A percentile compares a stretch with the other conserved stretches of the same genome.
phyloP scores from a whole-genome alignment of 148 eudicot species.

The Rhododendron ovatum region DNA sequence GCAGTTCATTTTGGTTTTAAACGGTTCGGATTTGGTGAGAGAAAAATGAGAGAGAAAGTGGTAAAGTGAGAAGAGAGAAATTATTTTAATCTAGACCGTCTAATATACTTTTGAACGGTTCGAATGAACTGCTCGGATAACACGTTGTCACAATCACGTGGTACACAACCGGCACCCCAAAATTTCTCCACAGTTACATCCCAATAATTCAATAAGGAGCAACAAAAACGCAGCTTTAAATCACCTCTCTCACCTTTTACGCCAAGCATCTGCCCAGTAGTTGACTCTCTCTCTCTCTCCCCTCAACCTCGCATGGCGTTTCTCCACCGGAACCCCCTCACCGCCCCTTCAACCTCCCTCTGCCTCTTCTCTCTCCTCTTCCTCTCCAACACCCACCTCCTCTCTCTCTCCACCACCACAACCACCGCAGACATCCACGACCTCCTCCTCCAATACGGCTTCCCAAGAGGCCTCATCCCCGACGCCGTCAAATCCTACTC shows the following conservation, averaged over 20 bases:
- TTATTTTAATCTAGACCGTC: rapidly evolving
- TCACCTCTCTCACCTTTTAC: not conserved
- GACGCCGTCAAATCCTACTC: conserved; percentile 52
- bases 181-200: too few relatives aligned
- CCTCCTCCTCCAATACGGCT: conserved; percentile 57
- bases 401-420: conserved; percentile 18
- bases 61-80: too few relatives aligned
- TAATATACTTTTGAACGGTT: too few relatives aligned
- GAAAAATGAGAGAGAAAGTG: too few relatives aligned
- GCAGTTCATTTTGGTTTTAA: too few relatives aligned
- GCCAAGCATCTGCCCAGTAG: not conserved
- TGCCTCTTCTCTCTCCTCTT: not conserved
- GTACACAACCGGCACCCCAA: too few relatives aligned
- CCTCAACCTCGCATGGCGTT: conserved; percentile 6
- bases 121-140: rapidly evolving
- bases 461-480: conserved; percentile 71
- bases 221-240: too few relatives aligned
- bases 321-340: not conserved
- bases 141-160: too few relatives aligned
- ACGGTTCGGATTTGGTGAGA: too few relatives aligned
- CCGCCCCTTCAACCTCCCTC: not conserved
- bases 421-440: conserved; percentile 54
- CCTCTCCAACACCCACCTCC: conserved; percentile 15
- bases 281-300: not conserved
- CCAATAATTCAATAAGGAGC: too few relatives aligned